phyloP scores from a whole-genome alignment of 78 protist species.

The Bigelowiella natans region DNA sequence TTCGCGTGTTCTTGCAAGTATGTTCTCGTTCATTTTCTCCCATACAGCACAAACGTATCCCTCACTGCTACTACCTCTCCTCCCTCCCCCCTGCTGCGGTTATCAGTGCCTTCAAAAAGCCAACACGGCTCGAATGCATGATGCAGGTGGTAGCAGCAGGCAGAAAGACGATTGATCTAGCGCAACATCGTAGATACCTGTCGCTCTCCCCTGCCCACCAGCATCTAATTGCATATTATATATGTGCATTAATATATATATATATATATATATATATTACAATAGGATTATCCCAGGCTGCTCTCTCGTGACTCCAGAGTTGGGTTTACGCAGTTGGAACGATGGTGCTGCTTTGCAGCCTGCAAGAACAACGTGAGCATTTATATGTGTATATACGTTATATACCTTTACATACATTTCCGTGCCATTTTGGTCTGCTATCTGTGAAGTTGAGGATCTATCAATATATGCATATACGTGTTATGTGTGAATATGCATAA shows the following conservation, averaged over 20 bases:
- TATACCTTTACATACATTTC: background rate
- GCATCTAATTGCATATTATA: no score
- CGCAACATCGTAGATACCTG: no score
- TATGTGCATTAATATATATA: background rate
- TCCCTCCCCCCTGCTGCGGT: no score
- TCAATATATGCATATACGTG: background rate
- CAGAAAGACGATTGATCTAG: no score
- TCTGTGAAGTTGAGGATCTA: background rate
- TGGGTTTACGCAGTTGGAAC: background rate
- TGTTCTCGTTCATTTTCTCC: no score
- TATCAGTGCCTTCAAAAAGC: conserved; percentile 6
- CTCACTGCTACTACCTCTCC: no score
- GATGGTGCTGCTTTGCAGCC: background rate
- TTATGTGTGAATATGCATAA: background rate
- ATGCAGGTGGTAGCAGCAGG: no score
- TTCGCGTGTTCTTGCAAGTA: no score
- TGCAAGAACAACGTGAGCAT: background rate
- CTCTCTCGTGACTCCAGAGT: background rate
- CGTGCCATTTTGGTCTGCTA: background rate
- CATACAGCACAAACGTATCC: no score
- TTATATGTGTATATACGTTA: background rate
- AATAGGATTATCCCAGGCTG: background rate
- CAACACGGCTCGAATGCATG: conserved; percentile 56
- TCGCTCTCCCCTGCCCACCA: no score
- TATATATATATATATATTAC: background rate